phyloP scores from a whole-genome alignment of 2,329 filamentous ascomycete species.

The Botrytis aclada region DNA sequence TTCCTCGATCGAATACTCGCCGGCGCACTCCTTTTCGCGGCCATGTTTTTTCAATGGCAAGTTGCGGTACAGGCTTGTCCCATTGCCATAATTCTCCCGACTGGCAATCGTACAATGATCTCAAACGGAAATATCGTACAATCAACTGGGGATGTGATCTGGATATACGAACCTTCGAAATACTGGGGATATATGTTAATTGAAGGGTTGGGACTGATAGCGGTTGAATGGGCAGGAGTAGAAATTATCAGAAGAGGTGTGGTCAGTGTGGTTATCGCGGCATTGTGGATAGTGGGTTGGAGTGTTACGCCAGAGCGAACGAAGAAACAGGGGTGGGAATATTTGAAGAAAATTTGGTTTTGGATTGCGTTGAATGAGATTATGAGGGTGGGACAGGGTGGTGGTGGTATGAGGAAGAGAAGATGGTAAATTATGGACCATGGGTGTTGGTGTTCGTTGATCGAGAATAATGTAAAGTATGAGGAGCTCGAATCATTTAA shows the following conservation, averaged over 20 bases:
- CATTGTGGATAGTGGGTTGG: conserved; percentile 27
- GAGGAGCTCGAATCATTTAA: not conserved
- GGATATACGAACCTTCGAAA: conserved; percentile 25
- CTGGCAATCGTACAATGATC: not conserved
- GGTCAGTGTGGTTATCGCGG: conserved; percentile 20
- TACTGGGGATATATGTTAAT: conserved; percentile 25
- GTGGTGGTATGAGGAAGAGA: not conserved
- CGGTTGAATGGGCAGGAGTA: conserved; percentile 19
- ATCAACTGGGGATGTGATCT: conserved; percentile 13
- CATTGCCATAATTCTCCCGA: conserved; percentile 11
- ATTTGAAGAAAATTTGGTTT: conserved; percentile 29
- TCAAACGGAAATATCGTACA: conserved; percentile 5
- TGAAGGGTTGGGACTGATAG: conserved; percentile 21
- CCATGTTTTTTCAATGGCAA: conserved; percentile 28
- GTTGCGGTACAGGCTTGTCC: conserved; percentile 24
- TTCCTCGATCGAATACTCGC: conserved; percentile 27
- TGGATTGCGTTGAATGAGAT: conserved; percentile 29
- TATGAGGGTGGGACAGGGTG: conserved; percentile 14
- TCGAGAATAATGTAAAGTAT: not conserved
- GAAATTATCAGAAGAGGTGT: conserved; percentile 23
- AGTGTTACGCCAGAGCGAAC: conserved; percentile 20
- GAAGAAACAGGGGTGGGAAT: conserved; percentile 24
- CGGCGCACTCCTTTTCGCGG: conserved; percentile 25
- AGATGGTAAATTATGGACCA: not conserved
- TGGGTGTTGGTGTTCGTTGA: not conserved